phyloP scores from a whole-genome alignment of 169 alveolate species.

The Cryptosporidium muris region DNA sequence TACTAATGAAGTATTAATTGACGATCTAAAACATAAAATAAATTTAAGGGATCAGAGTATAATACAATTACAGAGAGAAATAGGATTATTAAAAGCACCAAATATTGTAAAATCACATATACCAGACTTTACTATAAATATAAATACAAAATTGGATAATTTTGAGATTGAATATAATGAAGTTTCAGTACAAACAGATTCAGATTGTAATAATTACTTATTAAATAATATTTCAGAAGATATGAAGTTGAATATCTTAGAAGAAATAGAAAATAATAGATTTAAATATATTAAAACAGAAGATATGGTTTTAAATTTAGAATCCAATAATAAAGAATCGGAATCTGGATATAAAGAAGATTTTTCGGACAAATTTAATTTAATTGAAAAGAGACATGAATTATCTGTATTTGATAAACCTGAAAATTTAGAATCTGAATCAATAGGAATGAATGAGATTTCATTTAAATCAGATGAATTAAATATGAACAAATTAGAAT shows the following conservation, averaged over 20 bases:
- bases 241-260: too few relatives aligned
- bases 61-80: not conserved
- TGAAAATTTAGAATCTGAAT: too few relatives aligned
- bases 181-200: too few relatives aligned
- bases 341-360: not conserved
- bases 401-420: too few relatives aligned
- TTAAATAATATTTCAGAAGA: too few relatives aligned
- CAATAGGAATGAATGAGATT: not conserved
- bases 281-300: not conserved
- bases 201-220: too few relatives aligned
- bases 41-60: not conserved
- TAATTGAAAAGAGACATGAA: not conserved
- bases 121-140: not conserved
- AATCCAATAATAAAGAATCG: not conserved
- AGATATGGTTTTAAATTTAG: not conserved
- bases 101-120: not conserved
- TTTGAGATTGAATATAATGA: not conserved
- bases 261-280: not conserved
- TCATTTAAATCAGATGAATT: not conserved
- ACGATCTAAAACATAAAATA: conserved; percentile 16
- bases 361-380: not conserved
- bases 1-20: conserved; percentile 23
- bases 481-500: not conserved
- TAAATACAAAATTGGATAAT: not conserved
- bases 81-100: not conserved